A percentile compares a stretch with the other conserved stretches of the same genome.
phyloP scores from a whole-genome alignment of 371 early-diverging fungal species.

The Smittium mucronatum region DNA sequence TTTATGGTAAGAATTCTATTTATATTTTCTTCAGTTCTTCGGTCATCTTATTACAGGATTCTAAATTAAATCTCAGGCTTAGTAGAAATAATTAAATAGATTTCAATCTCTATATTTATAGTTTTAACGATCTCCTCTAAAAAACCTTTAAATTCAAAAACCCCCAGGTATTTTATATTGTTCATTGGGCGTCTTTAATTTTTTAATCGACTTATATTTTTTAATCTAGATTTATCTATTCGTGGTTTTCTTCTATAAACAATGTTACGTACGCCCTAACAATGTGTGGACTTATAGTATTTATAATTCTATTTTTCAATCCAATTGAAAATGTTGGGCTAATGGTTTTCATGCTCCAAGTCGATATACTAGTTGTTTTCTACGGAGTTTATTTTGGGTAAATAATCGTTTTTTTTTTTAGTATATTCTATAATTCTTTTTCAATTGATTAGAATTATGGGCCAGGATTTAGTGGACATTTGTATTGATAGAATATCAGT shows the following conservation, averaged over 20 bases:
- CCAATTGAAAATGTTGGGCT: constrained; percentile 27
- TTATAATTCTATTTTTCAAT: constrained; percentile 39
- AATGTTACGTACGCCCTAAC: constrained; percentile 35
- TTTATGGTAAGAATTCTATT: constrained; percentile 13
- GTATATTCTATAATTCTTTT: not conserved
- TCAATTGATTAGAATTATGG: constrained; percentile 15
- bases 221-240: constrained; percentile 30
- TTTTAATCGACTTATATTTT: not conserved
- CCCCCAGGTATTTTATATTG: constrained; percentile 31
- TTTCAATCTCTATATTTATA: too few relatives aligned
- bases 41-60: not conserved
- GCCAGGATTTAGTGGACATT: constrained; percentile 30
- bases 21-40: not conserved
- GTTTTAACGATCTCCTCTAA: constrained; percentile 36
- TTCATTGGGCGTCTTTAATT: not conserved
- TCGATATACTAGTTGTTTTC: constrained; percentile 37
- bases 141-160: constrained; percentile 34
- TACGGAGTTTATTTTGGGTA: constrained; percentile 50
- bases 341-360: constrained; percentile 18
- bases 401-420: not conserved
- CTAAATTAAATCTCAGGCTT: too few relatives aligned
- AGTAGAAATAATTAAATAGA: too few relatives aligned
- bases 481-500: constrained; percentile 30
- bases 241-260: constrained; percentile 43
- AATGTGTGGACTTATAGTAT: constrained; percentile 32